Base-by-base conservation (phyloP, 1,139 yeast species). In the Chernovozyma sophiae-reginae region DNA sequence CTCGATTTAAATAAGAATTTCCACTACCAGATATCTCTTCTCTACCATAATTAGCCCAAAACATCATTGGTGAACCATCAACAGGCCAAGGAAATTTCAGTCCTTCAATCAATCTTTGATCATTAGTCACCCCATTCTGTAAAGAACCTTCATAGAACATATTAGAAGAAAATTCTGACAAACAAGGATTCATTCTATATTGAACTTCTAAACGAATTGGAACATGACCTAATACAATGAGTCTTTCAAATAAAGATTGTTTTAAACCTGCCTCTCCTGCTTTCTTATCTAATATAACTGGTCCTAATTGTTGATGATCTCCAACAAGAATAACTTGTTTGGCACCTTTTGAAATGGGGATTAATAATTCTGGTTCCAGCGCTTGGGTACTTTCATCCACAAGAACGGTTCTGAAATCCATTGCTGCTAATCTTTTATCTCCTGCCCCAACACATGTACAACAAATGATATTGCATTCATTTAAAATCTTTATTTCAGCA, bases 301-400 rank as follows among this genome's bases (percentile, higher is more conserved):
- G 97, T 3, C 97, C 97, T 48, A 89, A 67, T 64, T 90, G 97
- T 62, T 86, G 94, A 58, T 90, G 97, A 56, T 90, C 97, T 51
- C 97, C 97, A 34, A 90, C 96, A 22, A 90, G 65, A 34, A 89
- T 78, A 3, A 87, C 89, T 55, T 89, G 96, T 54, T 84, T 84
- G 38, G 95, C 87, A 23, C 96, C 96, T 49, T 81, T 84, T 2
- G 84, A 90, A 33, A 89, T 77, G 7, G 97, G 96, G 43, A 90
- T 86, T 51, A 90, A 68, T 49, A 85, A 79, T 58, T 87, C 96
- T 0, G 97, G 96, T 57, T 90, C 97, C 1, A 92, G 77, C 1
- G 97, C 94, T 60, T 90, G 97, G 0, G 97, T 87, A 53, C 89
- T 81, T 63, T 90, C 97, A 62, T 90, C 97, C 41, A 90, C 83